A percentile compares a stretch with the other conserved stretches of the same genome.
Evolutionary conservation across 192 early-diverging fungal species (phyloP).

Genomic region (Coemansia aciculifera): DNA sequence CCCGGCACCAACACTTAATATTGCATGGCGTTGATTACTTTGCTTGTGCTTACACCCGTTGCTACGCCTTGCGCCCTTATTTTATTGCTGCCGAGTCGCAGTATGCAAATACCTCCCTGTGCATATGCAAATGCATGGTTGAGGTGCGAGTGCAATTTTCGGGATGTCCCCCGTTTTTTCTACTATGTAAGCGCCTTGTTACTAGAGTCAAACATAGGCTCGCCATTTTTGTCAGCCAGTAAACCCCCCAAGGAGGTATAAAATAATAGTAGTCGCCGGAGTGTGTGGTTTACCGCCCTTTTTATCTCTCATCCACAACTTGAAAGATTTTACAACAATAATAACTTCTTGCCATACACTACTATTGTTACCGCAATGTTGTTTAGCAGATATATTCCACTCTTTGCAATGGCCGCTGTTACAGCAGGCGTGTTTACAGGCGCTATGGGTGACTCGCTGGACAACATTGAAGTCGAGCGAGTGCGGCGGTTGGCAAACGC

Average conservation of each 20-base stretch:
- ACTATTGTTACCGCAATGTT: background rate
- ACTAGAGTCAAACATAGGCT: background rate
- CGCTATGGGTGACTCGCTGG: conserved; percentile 19
- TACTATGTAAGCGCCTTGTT: background rate
- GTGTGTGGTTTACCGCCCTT: background rate
- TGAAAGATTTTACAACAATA: background rate
- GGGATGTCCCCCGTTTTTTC: background rate
- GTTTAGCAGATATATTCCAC: conserved; percentile 1
- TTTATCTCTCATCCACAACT: background rate
- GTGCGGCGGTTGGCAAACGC: conserved; percentile 50
- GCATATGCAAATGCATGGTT: conserved; percentile 17
- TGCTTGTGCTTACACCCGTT: background rate
- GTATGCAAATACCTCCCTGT: conserved; percentile 1
- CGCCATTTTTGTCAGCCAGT: background rate
- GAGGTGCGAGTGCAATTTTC: conserved; percentile 8
- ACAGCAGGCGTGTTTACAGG: conserved; percentile 5
- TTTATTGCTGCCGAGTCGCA: conserved; percentile 4
- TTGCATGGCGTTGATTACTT: background rate
- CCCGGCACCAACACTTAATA: too few relatives aligned
- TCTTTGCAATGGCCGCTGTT: conserved; percentile 1
- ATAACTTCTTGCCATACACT: background rate
- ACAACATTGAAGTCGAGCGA: conserved; percentile 45
- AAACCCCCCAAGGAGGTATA: background rate
- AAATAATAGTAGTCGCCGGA: background rate
- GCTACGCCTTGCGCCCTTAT: background rate